Conservation (phyloP, 2,329 filamentous ascomycete genomes). For the Didymella pomorum region DNA sequence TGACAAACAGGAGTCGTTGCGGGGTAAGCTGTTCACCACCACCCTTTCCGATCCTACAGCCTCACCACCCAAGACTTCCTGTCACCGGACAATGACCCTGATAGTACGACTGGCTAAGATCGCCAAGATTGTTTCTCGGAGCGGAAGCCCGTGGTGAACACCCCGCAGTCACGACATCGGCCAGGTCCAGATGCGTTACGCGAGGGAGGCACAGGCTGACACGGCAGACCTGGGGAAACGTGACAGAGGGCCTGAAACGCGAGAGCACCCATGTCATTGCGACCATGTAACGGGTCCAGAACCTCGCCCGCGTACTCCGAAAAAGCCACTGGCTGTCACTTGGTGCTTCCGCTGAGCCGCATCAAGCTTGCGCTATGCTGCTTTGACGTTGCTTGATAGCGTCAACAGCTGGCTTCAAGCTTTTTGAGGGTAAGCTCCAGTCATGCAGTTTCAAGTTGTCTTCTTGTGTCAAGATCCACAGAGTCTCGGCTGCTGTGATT, state of each 20-base stretch:
- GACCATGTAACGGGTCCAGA: neutral
- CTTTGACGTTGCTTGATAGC: slow-evolving; percentile 27
- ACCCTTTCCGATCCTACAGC: slow-evolving; percentile 2
- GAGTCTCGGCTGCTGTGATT: slow-evolving; percentile 52
- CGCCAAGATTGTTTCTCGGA: neutral
- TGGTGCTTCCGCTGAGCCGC: neutral
- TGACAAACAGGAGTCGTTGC: slow-evolving; percentile 7
- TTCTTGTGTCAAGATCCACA: slow-evolving; percentile 50
- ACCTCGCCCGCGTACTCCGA: neutral
- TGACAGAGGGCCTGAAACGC: neutral
- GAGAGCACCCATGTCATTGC: neutral
- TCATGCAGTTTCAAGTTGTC: slow-evolving; percentile 47
- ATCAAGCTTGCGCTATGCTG: slow-evolving; percentile 3
- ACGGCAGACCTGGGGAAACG: neutral
- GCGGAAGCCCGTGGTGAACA: neutral
- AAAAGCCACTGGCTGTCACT: neutral
- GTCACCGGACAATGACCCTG: neutral
- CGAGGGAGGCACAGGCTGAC: slow-evolving; percentile 7
- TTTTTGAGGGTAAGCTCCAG: slow-evolving; percentile 47
- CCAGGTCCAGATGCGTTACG: slow-evolving; percentile 1
- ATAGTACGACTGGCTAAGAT: neutral
- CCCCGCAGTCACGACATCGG: slow-evolving; percentile 7
- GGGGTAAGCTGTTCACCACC: slow-evolving; percentile 14
- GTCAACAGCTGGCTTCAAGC: slow-evolving; percentile 42
- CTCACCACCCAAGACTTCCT: neutral